Conservation (phyloP, 2,329 filamentous ascomycete genomes). For the Microsporum canis region DNA sequence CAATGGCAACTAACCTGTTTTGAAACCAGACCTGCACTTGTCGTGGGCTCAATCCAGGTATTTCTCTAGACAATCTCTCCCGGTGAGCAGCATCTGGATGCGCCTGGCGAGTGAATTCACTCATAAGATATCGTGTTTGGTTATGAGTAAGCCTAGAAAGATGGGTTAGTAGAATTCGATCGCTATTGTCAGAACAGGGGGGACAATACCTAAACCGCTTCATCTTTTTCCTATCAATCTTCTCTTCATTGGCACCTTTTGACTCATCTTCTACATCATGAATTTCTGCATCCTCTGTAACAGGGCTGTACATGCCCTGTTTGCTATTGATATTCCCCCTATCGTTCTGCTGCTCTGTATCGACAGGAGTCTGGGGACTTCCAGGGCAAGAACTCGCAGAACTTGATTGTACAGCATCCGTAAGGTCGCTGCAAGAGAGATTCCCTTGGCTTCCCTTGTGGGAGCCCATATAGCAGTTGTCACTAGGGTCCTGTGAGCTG, state of each 20-base stretch:
- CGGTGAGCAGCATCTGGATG: conserved; percentile 87
- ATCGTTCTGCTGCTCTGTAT: conserved; percentile 8
- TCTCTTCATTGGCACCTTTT: conserved; percentile 20
- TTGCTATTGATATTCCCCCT: conserved; percentile 10
- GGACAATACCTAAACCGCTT: conserved; percentile 32
- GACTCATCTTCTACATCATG: conserved; percentile 21
- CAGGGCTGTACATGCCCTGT: conserved; percentile 9
- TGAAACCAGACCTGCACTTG: conserved; percentile 99
- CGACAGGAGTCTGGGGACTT: conserved; percentile 8
- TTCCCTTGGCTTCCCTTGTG: conserved; percentile 3
- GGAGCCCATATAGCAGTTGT: background rate
- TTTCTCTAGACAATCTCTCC: conserved; percentile 76
- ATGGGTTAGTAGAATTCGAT: background rate
- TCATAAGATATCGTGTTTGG: conserved; percentile 95
- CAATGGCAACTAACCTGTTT: conserved; percentile 57
- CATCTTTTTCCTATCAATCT: conserved; percentile 33
- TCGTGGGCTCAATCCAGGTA: conserved; percentile 78
- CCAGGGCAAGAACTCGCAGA: conserved; percentile 1
- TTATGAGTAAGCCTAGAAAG: conserved; percentile 71
- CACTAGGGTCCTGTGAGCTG: background rate
- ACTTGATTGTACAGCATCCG: conserved; percentile 2
- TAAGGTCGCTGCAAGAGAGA: conserved; percentile 1
- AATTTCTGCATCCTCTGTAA: conserved; percentile 13
- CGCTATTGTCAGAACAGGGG: background rate
- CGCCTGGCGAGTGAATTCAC: conserved; percentile 87